Evolutionary conservation across 1,139 yeast species (phyloP), one percentile per base, ranked within the genome.

Genomic region (Suhomyces taliae): DNA sequence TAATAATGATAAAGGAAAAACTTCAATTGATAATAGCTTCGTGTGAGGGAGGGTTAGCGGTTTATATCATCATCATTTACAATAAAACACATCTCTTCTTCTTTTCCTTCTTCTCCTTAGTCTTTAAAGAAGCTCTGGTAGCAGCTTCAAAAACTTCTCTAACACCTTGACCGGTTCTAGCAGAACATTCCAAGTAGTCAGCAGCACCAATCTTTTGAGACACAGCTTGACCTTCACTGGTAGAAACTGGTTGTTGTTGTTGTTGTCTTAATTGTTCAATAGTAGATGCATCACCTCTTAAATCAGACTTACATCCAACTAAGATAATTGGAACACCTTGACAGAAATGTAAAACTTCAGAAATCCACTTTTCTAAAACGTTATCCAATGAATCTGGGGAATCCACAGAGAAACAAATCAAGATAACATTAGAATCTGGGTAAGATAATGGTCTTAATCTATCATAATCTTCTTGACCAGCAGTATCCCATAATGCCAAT

Each of bases 391-490:
- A 88, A 70, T 90, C 96, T 54, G 97, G 97, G 37, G 91, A 81
- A 67, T 89, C 96, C 56, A 90, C 82, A 27, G 96, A 85, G 78
- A 90, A 90, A 78, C 97, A 90, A 61, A 90, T 89, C 67, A 90
- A 79, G 56, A 90, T 88, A 54, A 90, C 96, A 66, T 90, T 88
- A 44, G 97, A 87, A 68, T 90, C 96, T 51, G 97, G 96, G 73
- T 90, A 90, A 29, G 95, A 86, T 60, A 90, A 78, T 32, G 97
- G 97, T 76, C 97, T 86, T 66, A 90, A 79, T 74, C 97, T 86
- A 70, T 90, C 96, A 70, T 90, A 90, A 74, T 90, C 97, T 77
- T 90, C 97, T 79, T 90, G 97, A 54, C 97, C 97, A 48, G 97
- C 97, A 59, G 97, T 90, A 88, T 90, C 97, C 97, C 97, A 90